Base-by-base conservation (phyloP, 306 rosid genomes). In the Pyrus bretschneideri region DNA sequence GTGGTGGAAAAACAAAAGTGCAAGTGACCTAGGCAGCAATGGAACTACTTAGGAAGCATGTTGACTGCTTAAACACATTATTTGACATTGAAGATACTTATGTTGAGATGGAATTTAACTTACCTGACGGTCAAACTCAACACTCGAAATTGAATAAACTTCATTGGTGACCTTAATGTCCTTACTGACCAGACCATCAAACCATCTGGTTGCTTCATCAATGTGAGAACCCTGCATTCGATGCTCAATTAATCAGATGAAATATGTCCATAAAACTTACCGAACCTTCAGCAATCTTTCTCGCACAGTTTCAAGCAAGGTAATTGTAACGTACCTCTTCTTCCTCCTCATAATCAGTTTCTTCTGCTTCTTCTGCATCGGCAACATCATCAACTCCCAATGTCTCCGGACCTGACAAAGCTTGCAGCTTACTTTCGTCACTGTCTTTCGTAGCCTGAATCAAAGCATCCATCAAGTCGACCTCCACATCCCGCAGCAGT, bases 111-210 rank as follows among this genome's bases (percentile, higher is more conserved):
- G 4, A 29, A 66, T 19, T 49, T 18, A 38, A 81, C 78, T 78
- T 72, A 96, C 99, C 93, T 96, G 98, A 15, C 97, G 93, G 62
- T 96, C 93, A 87, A 89, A 96, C 58, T 91, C 98, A 81, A 91
- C 96, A 76, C 64, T 86, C 14, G 79, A 91, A 60, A 92, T 23
- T 59, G 99, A 96, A 84, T 91, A 96, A 74, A 96, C 87, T 87
- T 91, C 97, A 40, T 87, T 91, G 78, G 87, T 91, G 81, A 92
- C 87, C 79, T 84, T 65, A 67, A 71, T 71, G 81, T 96, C 93
- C 86, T 91, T 91, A 44, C 19, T 76, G 76, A 91, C 60, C 72
- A 92, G 84, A 76, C 99, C 99, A 59, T 96, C 90, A 84, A 82
- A 79, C 99, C 98, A 96, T 79, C 89, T 83, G 29, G 82, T 80